Conservation (phyloP, 2,329 filamentous ascomycete species). For the Sclerotinia minor region DNA sequence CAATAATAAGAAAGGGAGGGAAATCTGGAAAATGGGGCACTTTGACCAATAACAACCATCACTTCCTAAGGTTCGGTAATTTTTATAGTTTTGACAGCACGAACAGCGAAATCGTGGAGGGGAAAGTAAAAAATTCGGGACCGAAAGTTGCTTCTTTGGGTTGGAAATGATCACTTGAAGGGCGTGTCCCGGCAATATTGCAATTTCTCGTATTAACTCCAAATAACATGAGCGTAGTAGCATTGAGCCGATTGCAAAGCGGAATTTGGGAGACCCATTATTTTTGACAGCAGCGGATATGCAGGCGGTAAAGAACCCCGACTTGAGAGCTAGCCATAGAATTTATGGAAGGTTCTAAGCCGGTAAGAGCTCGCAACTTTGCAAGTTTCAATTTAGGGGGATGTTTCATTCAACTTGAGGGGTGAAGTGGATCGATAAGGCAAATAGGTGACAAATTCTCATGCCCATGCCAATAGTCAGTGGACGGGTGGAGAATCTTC, state of each 20-base stretch:
- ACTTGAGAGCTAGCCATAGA: neutral
- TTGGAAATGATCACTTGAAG: neutral
- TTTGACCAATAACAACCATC: no score
- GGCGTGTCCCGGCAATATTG: constrained; percentile 3
- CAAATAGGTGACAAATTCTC: neutral
- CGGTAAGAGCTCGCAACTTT: neutral
- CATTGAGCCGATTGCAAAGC: neutral
- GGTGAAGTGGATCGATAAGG: neutral
- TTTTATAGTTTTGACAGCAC: no score
- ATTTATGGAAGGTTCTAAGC: neutral
- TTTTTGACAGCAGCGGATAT: constrained; percentile 2
- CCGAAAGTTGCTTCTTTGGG: neutral
- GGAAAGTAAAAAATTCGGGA: neutral
- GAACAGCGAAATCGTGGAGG: neutral
- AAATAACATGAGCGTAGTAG: no score
- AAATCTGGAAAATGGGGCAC: no score
- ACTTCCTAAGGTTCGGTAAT: no score
- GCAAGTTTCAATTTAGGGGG: neutral
- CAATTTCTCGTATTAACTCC: neutral
- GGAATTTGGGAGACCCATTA: neutral
- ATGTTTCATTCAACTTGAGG: neutral
- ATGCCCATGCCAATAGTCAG: neutral
- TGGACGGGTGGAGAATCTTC: neutral
- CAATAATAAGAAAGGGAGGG: no score
- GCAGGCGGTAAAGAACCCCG: constrained; percentile 8